Conservation (phyloP, 2,329 filamentous ascomycete species). For the Penicillium freii region DNA sequence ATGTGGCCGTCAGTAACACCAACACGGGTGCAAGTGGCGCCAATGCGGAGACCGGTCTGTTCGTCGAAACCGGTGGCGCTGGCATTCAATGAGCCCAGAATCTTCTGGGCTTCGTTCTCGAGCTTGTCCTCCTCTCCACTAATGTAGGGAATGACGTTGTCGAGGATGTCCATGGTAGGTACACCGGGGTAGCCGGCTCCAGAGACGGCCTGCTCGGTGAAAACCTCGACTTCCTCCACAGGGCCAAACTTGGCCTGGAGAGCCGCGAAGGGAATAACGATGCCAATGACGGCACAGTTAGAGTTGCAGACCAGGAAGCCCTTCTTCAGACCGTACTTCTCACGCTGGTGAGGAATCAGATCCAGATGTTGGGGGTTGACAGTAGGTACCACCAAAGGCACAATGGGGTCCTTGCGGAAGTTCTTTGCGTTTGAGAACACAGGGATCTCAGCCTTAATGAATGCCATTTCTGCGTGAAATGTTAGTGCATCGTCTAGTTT, state of each 20-base stretch:
- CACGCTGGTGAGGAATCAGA: conserved; percentile 84
- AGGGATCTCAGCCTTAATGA: conserved; percentile 80
- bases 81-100: conserved; percentile 72
- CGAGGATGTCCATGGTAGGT: conserved; percentile 89
- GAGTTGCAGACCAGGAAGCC: conserved; percentile 97
- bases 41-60: conserved; percentile 71
- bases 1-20: conserved; percentile 94
- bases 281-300: conserved; percentile 94
- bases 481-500: neutral
- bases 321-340: conserved; percentile 68
- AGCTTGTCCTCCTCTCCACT: conserved; percentile 94
- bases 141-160: conserved; percentile 95
- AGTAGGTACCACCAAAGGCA: conserved; percentile 90
- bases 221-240: conserved; percentile 73
- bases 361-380: conserved; percentile 87
- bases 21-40: conserved; percentile 87
- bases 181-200: conserved; percentile 71
- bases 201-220: conserved; percentile 92
- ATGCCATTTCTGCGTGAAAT: conserved; percentile 70
- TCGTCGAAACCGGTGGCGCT: conserved; percentile 73
- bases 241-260: conserved; percentile 82
- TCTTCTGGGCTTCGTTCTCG: conserved; percentile 92
- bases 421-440: conserved; percentile 99
- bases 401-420: conserved; percentile 84
- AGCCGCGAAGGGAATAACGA: conserved; percentile 92